Conservation (phyloP, 495 filamentous ascomycete species). For the Podospora comata region DNA sequence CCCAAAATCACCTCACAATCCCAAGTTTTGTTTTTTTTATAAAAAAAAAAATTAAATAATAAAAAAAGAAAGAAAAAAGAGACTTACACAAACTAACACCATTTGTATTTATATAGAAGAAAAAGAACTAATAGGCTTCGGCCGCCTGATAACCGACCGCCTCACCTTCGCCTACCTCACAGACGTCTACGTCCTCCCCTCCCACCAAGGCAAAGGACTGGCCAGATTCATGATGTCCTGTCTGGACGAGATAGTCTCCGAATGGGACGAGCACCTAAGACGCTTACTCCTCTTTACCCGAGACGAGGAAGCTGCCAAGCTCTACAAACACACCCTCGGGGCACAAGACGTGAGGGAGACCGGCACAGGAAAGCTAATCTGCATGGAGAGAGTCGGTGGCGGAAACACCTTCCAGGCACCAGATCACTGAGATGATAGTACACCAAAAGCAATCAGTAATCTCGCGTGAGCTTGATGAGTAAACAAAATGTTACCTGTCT, state of each 20-base stretch:
- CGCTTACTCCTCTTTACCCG: constrained; percentile 53
- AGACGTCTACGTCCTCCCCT: constrained; percentile 60
- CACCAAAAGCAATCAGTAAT: neutral
- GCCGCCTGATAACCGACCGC: constrained; percentile 61
- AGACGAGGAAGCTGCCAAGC: constrained; percentile 31
- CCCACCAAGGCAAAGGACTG: constrained; percentile 58
- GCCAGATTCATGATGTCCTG: constrained; percentile 61
- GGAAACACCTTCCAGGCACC: neutral
- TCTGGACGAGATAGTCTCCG: constrained; percentile 51
- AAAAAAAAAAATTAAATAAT: too few species aligned
- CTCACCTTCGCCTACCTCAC: constrained; percentile 66
- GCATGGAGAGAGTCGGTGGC: constrained; percentile 32
- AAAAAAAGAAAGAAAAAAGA: too few species aligned
- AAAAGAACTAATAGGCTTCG: constrained; percentile 52
- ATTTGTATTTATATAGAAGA: neutral
- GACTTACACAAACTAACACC: too few species aligned
- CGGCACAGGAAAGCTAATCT: constrained; percentile 18
- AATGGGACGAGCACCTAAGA: constrained; percentile 53
- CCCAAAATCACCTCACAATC: too few species aligned
- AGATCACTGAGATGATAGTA: neutral
- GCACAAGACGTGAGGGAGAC: constrained; percentile 41
- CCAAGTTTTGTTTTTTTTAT: too few species aligned
- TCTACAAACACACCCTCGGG: constrained; percentile 50
- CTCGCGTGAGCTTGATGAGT: neutral
- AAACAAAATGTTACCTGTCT: neutral